Conservation (phyloP, 257 asterid species). For the Petrea volubilis region DNA sequence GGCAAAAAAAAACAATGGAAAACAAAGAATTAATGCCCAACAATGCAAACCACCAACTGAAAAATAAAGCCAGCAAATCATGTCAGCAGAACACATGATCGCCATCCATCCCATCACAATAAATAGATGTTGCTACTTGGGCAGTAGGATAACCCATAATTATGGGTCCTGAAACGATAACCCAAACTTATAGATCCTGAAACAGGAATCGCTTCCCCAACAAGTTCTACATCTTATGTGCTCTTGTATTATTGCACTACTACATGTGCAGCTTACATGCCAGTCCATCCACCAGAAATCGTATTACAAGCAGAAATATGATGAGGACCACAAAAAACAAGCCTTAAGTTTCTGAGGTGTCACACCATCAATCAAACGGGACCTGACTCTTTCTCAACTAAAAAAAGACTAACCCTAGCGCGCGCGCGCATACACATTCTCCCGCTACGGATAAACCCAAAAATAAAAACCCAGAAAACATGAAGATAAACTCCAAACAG, state of each 20-base stretch:
- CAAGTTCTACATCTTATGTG: not conserved
- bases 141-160: slow-evolving; percentile 5
- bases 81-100: not conserved
- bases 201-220: not conserved
- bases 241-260: not conserved
- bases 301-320: not conserved
- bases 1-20: no score
- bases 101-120: not conserved
- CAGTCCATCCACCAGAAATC: slow-evolving; percentile 11
- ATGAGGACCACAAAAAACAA: slow-evolving; percentile 10
- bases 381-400: not conserved
- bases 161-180: no score
- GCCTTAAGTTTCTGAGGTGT: slow-evolving; percentile 13
- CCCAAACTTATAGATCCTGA: no score
- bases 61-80: not conserved
- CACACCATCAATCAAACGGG: slow-evolving; percentile 9
- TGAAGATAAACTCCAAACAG: not conserved
- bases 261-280: slow-evolving; percentile 13
- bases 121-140: not conserved
- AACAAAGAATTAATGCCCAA: not conserved
- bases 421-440: not conserved
- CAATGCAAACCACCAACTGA: not conserved
- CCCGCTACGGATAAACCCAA: not conserved
- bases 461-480: not conserved
- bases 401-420: slow-evolving; percentile 15